Conservation (phyloP, 257 asterid genomes). For the Fraxinus pennsylvanica region DNA sequence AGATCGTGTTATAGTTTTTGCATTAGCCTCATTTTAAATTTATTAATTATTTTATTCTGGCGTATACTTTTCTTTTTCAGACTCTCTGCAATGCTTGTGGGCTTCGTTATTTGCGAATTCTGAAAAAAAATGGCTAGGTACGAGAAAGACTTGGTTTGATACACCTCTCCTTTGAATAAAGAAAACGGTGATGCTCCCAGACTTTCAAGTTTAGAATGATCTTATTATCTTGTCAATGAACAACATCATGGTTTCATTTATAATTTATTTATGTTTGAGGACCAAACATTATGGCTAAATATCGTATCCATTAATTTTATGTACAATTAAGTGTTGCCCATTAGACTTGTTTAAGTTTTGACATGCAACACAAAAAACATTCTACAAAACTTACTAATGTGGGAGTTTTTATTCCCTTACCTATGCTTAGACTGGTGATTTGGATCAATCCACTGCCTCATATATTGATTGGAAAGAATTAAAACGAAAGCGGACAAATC, state of each 20-base stretch:
- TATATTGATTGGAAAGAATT: too few relatives aligned
- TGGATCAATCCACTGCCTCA: too few relatives aligned
- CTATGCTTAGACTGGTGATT: too few relatives aligned
- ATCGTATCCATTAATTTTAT: too few relatives aligned
- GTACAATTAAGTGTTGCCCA: not conserved
- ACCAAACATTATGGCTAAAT: not conserved
- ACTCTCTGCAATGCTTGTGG: slow-evolving; percentile 25
- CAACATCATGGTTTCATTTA: not conserved
- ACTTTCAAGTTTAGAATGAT: not conserved
- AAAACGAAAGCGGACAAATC: too few relatives aligned
- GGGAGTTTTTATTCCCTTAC: too few relatives aligned
- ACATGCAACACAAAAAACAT: too few relatives aligned
- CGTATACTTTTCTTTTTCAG: not conserved
- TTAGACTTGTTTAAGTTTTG: not conserved
- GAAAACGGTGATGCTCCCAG: not conserved
- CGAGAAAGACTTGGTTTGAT: not conserved
- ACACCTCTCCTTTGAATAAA: not conserved
- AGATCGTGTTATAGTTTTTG: too few relatives aligned
- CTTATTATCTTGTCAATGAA: not conserved
- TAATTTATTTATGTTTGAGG: not conserved
- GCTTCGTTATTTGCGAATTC: not conserved
- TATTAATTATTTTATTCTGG: not conserved
- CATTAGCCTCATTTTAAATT: not conserved
- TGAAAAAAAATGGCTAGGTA: not conserved
- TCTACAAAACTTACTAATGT: too few relatives aligned